Conservation (phyloP, 441 rosid species). For the Capsella rubella region DNA sequence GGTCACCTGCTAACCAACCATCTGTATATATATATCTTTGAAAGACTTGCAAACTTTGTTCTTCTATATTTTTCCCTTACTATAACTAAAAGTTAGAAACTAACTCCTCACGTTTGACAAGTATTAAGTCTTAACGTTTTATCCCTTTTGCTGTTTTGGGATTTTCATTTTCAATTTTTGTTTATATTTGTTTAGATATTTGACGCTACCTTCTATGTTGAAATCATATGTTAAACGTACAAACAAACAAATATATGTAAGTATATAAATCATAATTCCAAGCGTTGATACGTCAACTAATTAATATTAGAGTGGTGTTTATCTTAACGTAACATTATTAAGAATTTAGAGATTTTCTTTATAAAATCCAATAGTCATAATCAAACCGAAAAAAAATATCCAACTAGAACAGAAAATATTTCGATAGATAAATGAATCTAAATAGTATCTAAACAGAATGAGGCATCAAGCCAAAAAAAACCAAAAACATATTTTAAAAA, state of each 20-base stretch:
- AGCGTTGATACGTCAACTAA: neutral
- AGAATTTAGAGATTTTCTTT: neutral
- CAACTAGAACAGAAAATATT: neutral
- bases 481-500: no score
- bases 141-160: slow-evolving; percentile 12
- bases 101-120: neutral
- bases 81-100: neutral
- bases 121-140: slow-evolving; percentile 3
- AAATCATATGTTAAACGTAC: neutral
- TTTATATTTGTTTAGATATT: neutral
- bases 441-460: neutral
- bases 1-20: neutral
- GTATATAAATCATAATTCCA: no score
- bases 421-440: neutral
- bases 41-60: slow-evolving; percentile 22
- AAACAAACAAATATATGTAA: neutral
- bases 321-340: neutral
- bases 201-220: neutral
- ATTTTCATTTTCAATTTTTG: neutral
- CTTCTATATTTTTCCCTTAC: neutral
- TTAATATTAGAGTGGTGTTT: neutral
- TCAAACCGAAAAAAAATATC: neutral
- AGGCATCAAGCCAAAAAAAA: neutral
- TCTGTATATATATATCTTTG: neutral
- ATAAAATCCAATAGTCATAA: neutral